Base-by-base conservation (phyloP, 2,329 filamentous ascomycete genomes). In the Eutypa lata region DNA sequence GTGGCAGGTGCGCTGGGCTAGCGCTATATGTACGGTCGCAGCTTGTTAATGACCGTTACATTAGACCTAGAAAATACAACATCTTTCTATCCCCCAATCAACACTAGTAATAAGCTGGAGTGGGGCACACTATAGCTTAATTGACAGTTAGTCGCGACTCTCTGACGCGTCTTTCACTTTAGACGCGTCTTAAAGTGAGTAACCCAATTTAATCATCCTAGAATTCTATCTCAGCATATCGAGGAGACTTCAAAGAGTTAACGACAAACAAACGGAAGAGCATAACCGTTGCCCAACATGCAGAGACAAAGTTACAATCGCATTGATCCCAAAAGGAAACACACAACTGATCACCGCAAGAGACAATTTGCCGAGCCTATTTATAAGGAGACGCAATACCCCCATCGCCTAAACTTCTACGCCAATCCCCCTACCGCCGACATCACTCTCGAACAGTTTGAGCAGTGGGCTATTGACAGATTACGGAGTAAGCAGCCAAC, bases 381-480 rank as follows among this genome's bases (percentile, higher is more conserved):
- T 51, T 96, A 86, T 77, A 87, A 90, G 70, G 85, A 91, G 60
- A 81, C 87, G 52, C 80, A 88, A 43, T 99, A 97, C 69, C 84
- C 87, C 14, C 81, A 93, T 71, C 88, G 92, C 52, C 82, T 99
- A 65, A 99, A 95, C 77, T 93, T 97, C 73, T 99, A 99, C 75
- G 76, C 84, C 43, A 80, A 87, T 24, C 90, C 94, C 45, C 94
- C 94, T 0, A 97, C 91, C 0, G 89, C 89, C 47, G 94, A 99
- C 67, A 94, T 99, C 62, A 96, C 91, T 0, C 84, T 99, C 42
- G 94, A 99, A 68, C 87, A 99, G 68, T 99, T 99, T 65, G 94
- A 99, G 70, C 91, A 96, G 81, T 99, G 94, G 94, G 94, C 92
- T 11, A 97, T 99, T 65, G 90, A 96, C 65, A 81, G 94, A 53